A percentile compares a stretch with the other conserved stretches of the same genome.
Conservation (phyloP, 1,284 basidiomycete species). For the Trichosporon sp. region DNA sequence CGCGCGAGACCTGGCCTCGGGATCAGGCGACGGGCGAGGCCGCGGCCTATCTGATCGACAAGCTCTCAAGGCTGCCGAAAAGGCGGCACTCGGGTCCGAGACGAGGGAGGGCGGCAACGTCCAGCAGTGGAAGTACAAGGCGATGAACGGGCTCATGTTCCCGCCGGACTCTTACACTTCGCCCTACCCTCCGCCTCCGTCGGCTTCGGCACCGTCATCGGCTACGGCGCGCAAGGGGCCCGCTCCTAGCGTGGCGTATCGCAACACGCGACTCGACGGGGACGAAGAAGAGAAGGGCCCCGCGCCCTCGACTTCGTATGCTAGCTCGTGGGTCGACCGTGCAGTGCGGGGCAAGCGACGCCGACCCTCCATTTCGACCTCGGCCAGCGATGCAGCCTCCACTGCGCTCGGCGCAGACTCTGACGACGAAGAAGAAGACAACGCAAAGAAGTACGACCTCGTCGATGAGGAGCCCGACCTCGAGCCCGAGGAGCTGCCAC, state of each 20-base stretch:
- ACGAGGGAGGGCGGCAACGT: conserved; percentile 48
- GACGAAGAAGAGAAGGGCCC: conserved; percentile 47
- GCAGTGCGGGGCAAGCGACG: background rate
- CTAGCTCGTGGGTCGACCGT: conserved; percentile 68
- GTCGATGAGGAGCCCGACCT: conserved; percentile 38
- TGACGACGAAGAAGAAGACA: background rate
- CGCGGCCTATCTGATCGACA: conserved; percentile 32
- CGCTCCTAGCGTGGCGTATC: conserved; percentile 65
- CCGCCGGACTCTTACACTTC: conserved; percentile 77
- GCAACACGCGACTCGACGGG: conserved; percentile 70
- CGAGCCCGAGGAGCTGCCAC: conserved; percentile 70
- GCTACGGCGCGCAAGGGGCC: conserved; percentile 28
- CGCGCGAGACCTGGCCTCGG: conserved; percentile 32
- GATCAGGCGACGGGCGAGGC: conserved; percentile 30
- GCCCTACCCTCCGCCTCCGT: conserved; percentile 55
- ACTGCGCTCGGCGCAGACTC: background rate
- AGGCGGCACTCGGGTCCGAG: conserved; percentile 61
- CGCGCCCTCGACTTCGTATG: conserved; percentile 56
- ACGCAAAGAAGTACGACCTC: background rate
- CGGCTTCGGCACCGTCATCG: background rate
- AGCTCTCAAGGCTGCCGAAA: conserved; percentile 29
- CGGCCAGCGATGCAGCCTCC: background rate
- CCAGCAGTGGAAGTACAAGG: conserved; percentile 72
- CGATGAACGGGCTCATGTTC: conserved; percentile 79
- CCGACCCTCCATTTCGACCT: background rate